Evolutionary conservation across 441 rosid species (phyloP).

Genomic region (Eugenia klotzschiana): DNA sequence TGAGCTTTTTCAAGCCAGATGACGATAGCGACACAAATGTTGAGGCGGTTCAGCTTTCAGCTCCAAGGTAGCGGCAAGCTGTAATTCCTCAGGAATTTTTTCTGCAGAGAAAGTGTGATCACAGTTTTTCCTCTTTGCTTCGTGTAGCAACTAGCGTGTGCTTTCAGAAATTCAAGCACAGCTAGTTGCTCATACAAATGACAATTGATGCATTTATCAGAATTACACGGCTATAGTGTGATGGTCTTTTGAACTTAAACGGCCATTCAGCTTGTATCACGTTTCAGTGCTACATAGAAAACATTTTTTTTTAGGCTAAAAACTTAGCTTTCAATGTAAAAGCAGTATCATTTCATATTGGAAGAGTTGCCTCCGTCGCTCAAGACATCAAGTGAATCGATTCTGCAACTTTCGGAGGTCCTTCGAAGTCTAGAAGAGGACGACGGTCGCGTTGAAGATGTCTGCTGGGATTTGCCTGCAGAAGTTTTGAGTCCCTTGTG

Average conservation of each 20-base stretch:
- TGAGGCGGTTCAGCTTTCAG: conserved; percentile 73
- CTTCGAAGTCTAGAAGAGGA: not conserved
- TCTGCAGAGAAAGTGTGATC: not conserved
- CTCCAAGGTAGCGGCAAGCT: conserved; percentile 56
- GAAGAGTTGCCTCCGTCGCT: not conserved
- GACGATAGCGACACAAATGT: conserved; percentile 45
- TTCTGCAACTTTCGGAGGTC: not conserved
- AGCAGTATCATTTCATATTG: not conserved
- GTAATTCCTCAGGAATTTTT: not conserved
- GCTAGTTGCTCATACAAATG: not conserved
- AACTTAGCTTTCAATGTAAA: not conserved
- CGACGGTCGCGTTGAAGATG: not conserved
- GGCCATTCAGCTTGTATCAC: not conserved
- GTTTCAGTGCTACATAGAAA: not conserved
- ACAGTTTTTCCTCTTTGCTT: not conserved
- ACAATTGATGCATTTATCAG: not conserved
- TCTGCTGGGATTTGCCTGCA: not conserved
- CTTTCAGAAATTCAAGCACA: not conserved
- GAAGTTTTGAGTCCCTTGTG: not conserved
- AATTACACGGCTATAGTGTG: not conserved
- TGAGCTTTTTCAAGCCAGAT: conserved; percentile 38
- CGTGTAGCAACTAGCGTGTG: not conserved
- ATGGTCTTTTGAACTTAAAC: not conserved
- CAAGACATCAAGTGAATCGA: not conserved
- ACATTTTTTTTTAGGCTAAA: not conserved